Base-by-base conservation (phyloP, 805 yeast species). In the Saccharomycopsis sp. region DNA sequence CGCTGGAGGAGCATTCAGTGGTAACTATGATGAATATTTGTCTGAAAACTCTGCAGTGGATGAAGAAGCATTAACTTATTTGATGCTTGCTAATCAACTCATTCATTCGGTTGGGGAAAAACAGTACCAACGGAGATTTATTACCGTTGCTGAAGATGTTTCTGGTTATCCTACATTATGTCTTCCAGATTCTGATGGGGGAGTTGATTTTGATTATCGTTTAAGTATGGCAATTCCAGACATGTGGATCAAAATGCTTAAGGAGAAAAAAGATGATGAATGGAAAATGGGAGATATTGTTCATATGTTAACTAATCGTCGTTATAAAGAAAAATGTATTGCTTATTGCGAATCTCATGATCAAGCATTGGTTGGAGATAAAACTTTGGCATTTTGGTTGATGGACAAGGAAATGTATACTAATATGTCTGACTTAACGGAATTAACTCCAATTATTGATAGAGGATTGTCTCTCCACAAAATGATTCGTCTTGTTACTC, bases 381-480 rank as follows among this genome's bases (percentile, higher is more conserved):
- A 89, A 59, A 85, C 96, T 2, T 63, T 89, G 44, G 97, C 97
- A 1, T 89, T 89, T 56, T 92, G 98, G 98, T 69, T 89, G 42
- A 89, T 89, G 97, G 98, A 89, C 62, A 87, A 89, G 48, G 95
- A 88, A 50, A 88, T 89, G 97, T 89, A 89, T 61, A 89, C 96
- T 27, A 78, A 87, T 61, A 89, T 89, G 98, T 79, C 94, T 13
- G 68, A 68, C 2, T 55, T 88, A 34, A 64, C 85, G 1, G 83
- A 78, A 40, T 64, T 80, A 38, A 81, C 94, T 1, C 81, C 83
- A 3, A 72, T 79, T 10, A 69, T 89, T 48, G 95, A 87, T 53
- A 74, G 98, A 49, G 98, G 98, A 27, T 62, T 92, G 32, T 76
- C 95, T 15, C 67, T 89, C 47, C 98, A 89, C 63, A 89, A 89